phyloP scores from a whole-genome alignment of 2,329 filamentous ascomycete genomes.

The Aurifilum marmelostoma region DNA sequence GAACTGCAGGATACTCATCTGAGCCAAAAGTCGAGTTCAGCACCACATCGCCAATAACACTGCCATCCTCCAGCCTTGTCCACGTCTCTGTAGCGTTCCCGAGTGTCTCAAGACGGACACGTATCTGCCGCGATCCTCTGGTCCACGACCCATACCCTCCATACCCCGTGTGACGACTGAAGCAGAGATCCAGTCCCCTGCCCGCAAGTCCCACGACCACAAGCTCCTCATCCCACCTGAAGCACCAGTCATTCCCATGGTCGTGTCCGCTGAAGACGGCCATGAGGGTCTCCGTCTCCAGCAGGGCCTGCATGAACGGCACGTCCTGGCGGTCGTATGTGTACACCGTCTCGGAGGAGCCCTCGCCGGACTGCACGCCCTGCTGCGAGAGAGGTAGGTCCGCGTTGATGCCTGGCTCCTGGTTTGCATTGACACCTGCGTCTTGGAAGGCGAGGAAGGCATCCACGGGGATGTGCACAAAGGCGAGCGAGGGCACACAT shows the following conservation, averaged over 20 bases:
- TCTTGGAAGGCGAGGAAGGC: slow-evolving; percentile 37
- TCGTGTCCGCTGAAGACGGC: slow-evolving; percentile 68
- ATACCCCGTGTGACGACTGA: slow-evolving; percentile 69
- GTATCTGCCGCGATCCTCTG: slow-evolving; percentile 61
- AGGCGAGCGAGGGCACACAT: slow-evolving; percentile 49
- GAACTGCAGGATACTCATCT: slow-evolving; percentile 15
- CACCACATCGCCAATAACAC: slow-evolving; percentile 52
- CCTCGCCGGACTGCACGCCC: slow-evolving; percentile 49
- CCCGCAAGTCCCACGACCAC: slow-evolving; percentile 37
- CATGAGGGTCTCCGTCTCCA: slow-evolving; percentile 56
- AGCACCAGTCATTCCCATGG: slow-evolving; percentile 65
- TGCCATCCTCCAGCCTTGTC: slow-evolving; percentile 62
- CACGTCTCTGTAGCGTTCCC: slow-evolving; percentile 53
- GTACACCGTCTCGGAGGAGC: slow-evolving; percentile 43
- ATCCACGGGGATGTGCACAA: slow-evolving; percentile 52
- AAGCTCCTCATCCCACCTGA: slow-evolving; percentile 46
- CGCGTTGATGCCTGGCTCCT: slow-evolving; percentile 50
- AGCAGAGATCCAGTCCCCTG: slow-evolving; percentile 46
- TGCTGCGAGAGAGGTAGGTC: slow-evolving; percentile 47
- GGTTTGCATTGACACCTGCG: slow-evolving; percentile 41
- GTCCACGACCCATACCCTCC: slow-evolving; percentile 70
- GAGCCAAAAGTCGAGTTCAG: slow-evolving; percentile 58
- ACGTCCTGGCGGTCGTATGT: slow-evolving; percentile 55
- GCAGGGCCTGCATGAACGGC: slow-evolving; percentile 65
- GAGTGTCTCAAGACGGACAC: slow-evolving; percentile 49